phyloP scores from a whole-genome alignment of 208 protist genomes.

The Crithidia brevicula region DNA sequence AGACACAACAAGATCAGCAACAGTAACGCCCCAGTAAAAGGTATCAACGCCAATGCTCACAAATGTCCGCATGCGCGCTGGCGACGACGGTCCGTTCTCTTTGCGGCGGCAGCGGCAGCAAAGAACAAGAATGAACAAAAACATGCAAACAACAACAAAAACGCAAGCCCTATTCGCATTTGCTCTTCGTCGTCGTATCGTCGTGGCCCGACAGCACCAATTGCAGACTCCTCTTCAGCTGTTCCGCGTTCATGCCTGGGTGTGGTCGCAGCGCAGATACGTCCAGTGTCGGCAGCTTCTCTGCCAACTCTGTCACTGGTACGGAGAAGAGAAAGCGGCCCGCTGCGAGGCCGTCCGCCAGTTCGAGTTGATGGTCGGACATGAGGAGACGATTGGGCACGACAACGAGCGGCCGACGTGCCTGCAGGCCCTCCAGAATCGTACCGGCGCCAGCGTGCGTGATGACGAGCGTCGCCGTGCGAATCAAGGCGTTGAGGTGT shows the following conservation, averaged over 20 bases:
- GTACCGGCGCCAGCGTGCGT: conserved; percentile 92
- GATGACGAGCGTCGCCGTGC: conserved; percentile 68
- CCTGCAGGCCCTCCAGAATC: conserved; percentile 88
- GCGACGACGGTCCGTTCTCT: too few relatives aligned
- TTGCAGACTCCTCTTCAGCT: conserved; percentile 32
- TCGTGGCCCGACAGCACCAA: conserved; percentile 28
- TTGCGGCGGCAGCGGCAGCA: too few relatives aligned
- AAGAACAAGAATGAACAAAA: conserved; percentile 3
- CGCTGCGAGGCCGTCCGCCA: conserved; percentile 60
- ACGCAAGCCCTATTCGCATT: background rate
- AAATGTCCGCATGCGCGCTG: too few relatives aligned
- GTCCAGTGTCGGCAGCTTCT: conserved; percentile 45
- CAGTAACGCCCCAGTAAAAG: too few relatives aligned
- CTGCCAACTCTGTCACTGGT: conserved; percentile 42
- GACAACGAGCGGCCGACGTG: conserved; percentile 60
- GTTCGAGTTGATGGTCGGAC: conserved; percentile 90
- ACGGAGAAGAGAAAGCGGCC: conserved; percentile 72
- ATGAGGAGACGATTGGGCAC: conserved; percentile 90
- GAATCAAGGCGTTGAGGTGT: conserved; percentile 54
- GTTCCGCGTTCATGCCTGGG: conserved; percentile 46
- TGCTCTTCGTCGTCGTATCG: background rate
- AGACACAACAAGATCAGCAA: too few relatives aligned
- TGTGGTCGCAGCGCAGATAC: conserved; percentile 45
- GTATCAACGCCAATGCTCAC: too few relatives aligned
- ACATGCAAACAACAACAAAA: too few relatives aligned